These are phyloP conservation scores for Aspergillus sp. DNA, from an alignment of 2,329 filamentous ascomycete genomes.

Conservation along the genomic window DNA sequence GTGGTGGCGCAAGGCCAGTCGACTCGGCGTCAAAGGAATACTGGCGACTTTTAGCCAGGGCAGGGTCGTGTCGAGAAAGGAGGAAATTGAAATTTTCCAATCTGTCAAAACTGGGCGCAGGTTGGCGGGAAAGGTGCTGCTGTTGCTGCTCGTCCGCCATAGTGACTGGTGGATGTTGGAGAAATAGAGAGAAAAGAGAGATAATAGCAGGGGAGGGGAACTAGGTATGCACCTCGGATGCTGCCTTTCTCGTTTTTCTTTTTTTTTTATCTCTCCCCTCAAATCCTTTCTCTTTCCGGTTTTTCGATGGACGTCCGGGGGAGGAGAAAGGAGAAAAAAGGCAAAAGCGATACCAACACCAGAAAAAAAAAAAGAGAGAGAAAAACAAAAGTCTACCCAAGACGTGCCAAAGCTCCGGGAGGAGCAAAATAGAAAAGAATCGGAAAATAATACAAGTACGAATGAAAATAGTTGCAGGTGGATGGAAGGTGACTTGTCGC, in stretches of 20 bases:
- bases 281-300: conserved; percentile 2
- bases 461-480: conserved; percentile 7
- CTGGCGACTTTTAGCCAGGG: conserved; percentile 25
- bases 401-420: conserved; percentile 11
- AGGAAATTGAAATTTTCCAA: conserved; percentile 33
- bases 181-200: neutral
- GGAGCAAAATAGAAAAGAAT: conserved; percentile 7
- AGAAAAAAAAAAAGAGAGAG: conserved; percentile 10
- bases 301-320: conserved; percentile 1
- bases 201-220: conserved; percentile 3
- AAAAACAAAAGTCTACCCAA: conserved; percentile 10
- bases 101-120: conserved; percentile 25
- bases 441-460: conserved; percentile 6
- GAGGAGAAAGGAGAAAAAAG: neutral
- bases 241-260: conserved; percentile 3
- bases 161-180: conserved; percentile 10
- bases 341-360: neutral
- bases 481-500: conserved; percentile 12
- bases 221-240: neutral
- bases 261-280: conserved; percentile 5
- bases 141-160: conserved; percentile 27
- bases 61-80: conserved; percentile 27
- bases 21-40: conserved; percentile 34
- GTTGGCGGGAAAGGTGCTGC: conserved; percentile 15
- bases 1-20: conserved; percentile 20